Base-by-base conservation (phyloP, 371 early-diverging fungal genomes). In the Phascolomyces articulosus region DNA sequence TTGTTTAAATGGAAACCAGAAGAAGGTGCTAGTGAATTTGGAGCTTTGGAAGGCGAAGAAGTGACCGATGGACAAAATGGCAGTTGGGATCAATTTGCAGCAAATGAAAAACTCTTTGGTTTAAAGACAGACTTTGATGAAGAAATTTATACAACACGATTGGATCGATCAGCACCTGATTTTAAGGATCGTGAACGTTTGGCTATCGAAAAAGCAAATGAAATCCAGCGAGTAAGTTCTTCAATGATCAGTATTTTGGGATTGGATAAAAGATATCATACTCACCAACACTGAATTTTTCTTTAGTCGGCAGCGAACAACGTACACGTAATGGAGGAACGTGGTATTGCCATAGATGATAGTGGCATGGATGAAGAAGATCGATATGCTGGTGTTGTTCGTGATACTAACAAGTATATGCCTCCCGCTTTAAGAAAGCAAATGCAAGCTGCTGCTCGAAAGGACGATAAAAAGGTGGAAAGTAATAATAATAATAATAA, bases 41-140 rank as follows among this genome's bases (percentile, higher is more conserved):
- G 70, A 24, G 79, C 81, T 15, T 73, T 82, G 27, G 86, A 86
- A 40, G 85, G 72, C 51, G 81, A 73, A 38, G 38, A 29, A 59
- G 55, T 64, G 16, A 54, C 64, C 20, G 55, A 62, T 69, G 65
- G 18, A 44, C 44, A 44, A n/a, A 76, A 51, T 38, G 66, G 73
- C n/a, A 64, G 82, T 26, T 99, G 99, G 99, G 97, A 99, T 81
- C 99, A 99, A 75, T 99, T 99, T 87, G 95, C 92, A n/a, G 95
- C 86, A 4, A 99, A 99, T 71, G 95, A 97, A 72, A 78, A 85
- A 64, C 79, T 95, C 49, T 99, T 99, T 88, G 99, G 99, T 1
- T 85, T 99, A 58, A 94, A 86, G 27, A 93, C 98, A 1, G 95
- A 96, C 72, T 99, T 93, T 80, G 86, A 98, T 67, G 99, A 98